Evolutionary conservation across 177 flowering plant genomes (phyloP).

Genomic region (Vitis hybrid): DNA sequence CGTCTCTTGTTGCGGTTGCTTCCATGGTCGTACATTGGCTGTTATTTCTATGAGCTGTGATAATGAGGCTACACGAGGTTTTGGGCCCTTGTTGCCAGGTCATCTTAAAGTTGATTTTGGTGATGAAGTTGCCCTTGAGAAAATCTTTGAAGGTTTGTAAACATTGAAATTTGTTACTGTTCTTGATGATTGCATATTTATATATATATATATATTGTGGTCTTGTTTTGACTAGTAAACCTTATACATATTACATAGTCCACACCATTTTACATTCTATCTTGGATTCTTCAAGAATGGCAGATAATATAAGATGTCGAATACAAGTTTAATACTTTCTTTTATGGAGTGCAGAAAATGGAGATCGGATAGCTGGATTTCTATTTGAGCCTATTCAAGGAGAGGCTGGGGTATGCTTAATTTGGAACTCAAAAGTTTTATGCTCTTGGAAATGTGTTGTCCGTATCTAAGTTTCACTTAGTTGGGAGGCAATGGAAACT

Average conservation of each 20-base stretch:
- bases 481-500: neutral
- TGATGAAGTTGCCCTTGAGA: constrained; percentile 80
- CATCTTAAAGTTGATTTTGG: constrained; percentile 95
- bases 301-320: neutral
- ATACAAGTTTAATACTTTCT: neutral
- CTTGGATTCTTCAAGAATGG: neutral
- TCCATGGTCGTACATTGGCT: constrained; percentile 95
- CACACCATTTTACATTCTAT: neutral
- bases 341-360: constrained; percentile 55
- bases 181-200: neutral
- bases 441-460: neutral
- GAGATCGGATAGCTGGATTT: constrained; percentile 87
- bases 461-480: neutral
- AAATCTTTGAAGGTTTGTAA: constrained; percentile 65
- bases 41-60: constrained; percentile 98
- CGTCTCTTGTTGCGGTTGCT: constrained; percentile 98
- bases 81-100: constrained; percentile 92
- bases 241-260: neutral
- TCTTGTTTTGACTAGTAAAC: neutral
- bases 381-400: constrained; percentile 99
- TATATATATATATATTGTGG: neutral
- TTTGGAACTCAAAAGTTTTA: constrained; percentile 1
- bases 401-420: constrained; percentile 88
- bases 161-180: neutral
- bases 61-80: constrained; percentile 94